Base-by-base conservation (phyloP, 1,139 yeast genomes). In the Yamadazyma epiphylla region DNA sequence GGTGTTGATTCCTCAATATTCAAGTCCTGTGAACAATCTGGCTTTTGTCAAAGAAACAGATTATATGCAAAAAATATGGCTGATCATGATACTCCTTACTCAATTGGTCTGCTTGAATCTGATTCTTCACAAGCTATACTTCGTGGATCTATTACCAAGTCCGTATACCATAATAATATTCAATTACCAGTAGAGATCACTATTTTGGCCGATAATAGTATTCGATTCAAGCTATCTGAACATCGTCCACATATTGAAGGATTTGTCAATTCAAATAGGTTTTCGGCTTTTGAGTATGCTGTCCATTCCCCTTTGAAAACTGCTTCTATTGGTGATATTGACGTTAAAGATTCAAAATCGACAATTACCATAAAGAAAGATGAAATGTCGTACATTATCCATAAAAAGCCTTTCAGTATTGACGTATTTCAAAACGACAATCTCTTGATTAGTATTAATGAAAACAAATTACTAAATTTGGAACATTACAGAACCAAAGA, bases 11-110 rank as follows among this genome's bases (percentile, higher is more conserved):
- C 73, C 9, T 77, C 80, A 46, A 58, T 88, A 35, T 85, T 89
- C 64, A 85, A 86, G 55, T 76, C 72, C 11, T 91, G 98, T 58
- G 77, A 67, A 8, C 80, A 84, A 45, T 74, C 89, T 13, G 94
- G 96, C 6, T 89, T 91, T 52, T 91, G 98, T 53, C 62, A 71
- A 30, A 69, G 98, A 50, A 87, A 91, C 48, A 62, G 94, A 31
- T 77, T 76, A 38, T 88, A 73, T 53, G 91, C 94, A 5, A 5
- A 12, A 6, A 24, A 29, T 13, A 32, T 12, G 29, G 19, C 26
- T 30, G 15, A 11, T 7, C 9, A 7, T 7, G 20, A 17, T 17
- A 7, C 20, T 10, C 7, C 76, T 13, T 89, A 88, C 51, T 43
- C 64, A 2, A 49, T 89, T 21, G 80, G 75, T 37, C 43, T 60